Percentiles rank a stretch among this genome's conserved stretches.
Evolutionary conservation across 225 moss, liverwort and hornwort genomes (phyloP).

Genomic region (Neckera pumila): DNA sequence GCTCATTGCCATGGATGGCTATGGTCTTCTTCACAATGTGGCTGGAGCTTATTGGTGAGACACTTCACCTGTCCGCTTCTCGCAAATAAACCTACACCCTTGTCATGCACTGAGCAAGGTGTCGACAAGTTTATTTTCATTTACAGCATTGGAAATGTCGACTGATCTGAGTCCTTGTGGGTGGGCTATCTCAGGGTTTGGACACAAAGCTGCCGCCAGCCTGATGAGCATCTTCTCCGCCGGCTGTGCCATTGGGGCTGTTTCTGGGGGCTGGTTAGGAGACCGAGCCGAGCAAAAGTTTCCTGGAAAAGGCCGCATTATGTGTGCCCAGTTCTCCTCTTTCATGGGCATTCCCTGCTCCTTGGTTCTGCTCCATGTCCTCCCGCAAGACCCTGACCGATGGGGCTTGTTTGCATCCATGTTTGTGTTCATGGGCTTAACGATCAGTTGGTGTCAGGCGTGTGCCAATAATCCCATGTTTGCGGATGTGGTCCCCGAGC

Average conservation of each 20-base stretch:
- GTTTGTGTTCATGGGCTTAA: constrained; percentile 63
- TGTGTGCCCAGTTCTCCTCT: constrained; percentile 90
- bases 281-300: constrained; percentile 62
- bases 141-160: background rate
- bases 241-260: constrained; percentile 76
- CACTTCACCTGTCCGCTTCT: background rate
- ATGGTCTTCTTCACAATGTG: constrained; percentile 99
- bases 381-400: constrained; percentile 59
- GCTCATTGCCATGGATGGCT: constrained; percentile 95
- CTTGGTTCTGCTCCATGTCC: constrained; percentile 52
- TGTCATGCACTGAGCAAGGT: background rate
- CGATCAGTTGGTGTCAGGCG: constrained; percentile 91
- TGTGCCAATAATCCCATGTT: constrained; percentile 97
- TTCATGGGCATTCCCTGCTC: constrained; percentile 93
- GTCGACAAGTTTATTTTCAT: background rate
- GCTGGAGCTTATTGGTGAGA: constrained; percentile 85
- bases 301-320: constrained; percentile 74
- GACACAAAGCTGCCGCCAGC: constrained; percentile 83
- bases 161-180: background rate
- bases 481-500: constrained; percentile 83
- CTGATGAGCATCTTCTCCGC: constrained; percentile 80
- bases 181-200: constrained; percentile 39
- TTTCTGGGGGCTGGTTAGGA: constrained; percentile 87
- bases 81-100: background rate
- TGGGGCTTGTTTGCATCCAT: constrained; percentile 58